Conservation (phyloP, 305 asterid species). For the Salvia sclarea region DNA sequence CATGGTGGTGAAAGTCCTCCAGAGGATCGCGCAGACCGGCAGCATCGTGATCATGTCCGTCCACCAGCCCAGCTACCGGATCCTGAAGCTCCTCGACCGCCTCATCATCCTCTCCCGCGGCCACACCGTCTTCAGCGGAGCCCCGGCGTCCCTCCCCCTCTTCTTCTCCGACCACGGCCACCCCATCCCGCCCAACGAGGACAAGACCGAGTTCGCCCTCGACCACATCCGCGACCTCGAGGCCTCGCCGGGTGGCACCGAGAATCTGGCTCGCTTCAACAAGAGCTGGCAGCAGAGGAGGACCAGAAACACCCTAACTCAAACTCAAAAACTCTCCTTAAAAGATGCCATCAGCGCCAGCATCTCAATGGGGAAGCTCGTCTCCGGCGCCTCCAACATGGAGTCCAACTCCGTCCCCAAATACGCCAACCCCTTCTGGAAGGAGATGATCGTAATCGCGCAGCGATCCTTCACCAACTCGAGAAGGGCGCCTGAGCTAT, state of each 20-base stretch:
- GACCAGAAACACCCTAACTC: neutral
- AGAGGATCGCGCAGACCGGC: constrained; percentile 71
- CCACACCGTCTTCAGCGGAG: constrained; percentile 61
- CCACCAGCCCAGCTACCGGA: constrained; percentile 79
- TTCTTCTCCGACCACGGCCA: constrained; percentile 60
- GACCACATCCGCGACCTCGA: constrained; percentile 71
- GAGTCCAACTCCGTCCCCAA: constrained; percentile 46
- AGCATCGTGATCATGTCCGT: constrained; percentile 76
- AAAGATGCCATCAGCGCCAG: constrained; percentile 71
- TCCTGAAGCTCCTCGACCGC: constrained; percentile 55
- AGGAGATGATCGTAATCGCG: constrained; percentile 66
- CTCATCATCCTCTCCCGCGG: constrained; percentile 70
- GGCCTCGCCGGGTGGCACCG: constrained; percentile 46
- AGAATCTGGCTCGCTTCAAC: constrained; percentile 55
- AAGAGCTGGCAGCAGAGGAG: constrained; percentile 46
- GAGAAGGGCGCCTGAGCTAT: constrained; percentile 68
- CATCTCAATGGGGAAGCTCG: constrained; percentile 75
- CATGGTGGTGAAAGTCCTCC: constrained; percentile 77
- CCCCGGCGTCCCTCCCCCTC: constrained; percentile 45
- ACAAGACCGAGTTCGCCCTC: constrained; percentile 67
- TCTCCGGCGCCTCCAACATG: constrained; percentile 49
- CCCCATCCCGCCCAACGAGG: constrained; percentile 61
- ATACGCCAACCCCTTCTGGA: constrained; percentile 78
- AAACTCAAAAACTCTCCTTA: constrained; percentile 39
- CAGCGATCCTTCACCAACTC: constrained; percentile 65